These are phyloP conservation scores for Ammopiptanthus mongolicus DNA, from an alignment of 306 rosid species.

Conservation along the genomic window DNA sequence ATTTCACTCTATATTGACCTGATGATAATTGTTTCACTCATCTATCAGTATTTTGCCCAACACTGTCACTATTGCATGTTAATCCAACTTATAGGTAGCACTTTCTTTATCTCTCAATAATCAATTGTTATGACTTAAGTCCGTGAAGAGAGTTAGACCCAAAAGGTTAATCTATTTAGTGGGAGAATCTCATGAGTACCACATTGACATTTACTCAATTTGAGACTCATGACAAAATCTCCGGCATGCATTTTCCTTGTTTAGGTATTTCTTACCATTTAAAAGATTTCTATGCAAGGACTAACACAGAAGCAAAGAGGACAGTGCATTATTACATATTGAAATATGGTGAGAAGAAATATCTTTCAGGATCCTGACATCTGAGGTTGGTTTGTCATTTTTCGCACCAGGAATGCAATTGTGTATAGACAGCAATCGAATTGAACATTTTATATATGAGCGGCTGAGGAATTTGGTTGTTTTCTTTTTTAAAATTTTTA, in stretches of 20 bases:
- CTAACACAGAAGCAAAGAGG: neutral
- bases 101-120: no score
- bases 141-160: no score
- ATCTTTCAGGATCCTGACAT: constrained; percentile 26
- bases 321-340: constrained; percentile 4
- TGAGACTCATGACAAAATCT: neutral
- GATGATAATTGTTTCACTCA: no score
- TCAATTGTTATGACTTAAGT: no score
- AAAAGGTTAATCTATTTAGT: no score
- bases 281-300: neutral
- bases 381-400: constrained; percentile 36
- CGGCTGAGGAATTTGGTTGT: constrained; percentile 34
- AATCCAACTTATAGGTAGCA: no score
- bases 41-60: no score
- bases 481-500: neutral
- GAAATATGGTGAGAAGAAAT: constrained; percentile 9
- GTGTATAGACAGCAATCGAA: constrained; percentile 18
- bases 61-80: no score
- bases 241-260: neutral
- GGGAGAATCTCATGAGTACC: no score
- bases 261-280: neutral
- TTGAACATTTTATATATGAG: constrained; percentile 26
- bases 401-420: constrained; percentile 18
- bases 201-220: neutral
- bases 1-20: no score